phyloP scores from a whole-genome alignment of 345 rosid genomes.

The Pistacia vera region DNA sequence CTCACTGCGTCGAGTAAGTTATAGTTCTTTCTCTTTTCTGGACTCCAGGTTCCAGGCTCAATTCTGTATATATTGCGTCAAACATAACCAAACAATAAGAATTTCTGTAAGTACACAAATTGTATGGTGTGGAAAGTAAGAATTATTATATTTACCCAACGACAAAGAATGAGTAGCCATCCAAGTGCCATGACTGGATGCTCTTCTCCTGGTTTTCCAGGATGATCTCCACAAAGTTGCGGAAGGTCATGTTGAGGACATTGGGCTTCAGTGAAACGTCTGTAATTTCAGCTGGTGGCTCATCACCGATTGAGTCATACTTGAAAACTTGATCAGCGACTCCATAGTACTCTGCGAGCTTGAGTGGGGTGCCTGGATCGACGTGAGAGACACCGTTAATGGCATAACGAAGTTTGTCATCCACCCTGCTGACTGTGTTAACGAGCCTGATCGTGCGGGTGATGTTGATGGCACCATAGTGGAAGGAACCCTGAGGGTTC shows the following conservation, averaged over 20 bases:
- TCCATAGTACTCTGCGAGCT: conserved; percentile 65
- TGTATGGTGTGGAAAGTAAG: neutral
- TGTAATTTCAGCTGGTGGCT: conserved; percentile 35
- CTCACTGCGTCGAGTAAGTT: conserved; percentile 83
- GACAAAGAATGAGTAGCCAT: conserved; percentile 78
- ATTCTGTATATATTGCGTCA: conserved; percentile 31
- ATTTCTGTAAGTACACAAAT: too few species aligned
- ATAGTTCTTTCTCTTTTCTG: conserved; percentile 82
- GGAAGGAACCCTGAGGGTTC: conserved; percentile 84
- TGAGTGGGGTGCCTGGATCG: conserved; percentile 56
- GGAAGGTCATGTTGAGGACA: conserved; percentile 64
- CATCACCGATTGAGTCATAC: conserved; percentile 49
- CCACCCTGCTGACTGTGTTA: conserved; percentile 36
- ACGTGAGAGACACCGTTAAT: conserved; percentile 66
- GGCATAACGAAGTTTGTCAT: conserved; percentile 62
- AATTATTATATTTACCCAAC: conserved; percentile 58
- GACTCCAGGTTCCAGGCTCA: conserved; percentile 79
- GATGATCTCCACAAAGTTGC: conserved; percentile 69
- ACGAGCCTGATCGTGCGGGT: conserved; percentile 70
- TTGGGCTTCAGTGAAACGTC: conserved; percentile 39
- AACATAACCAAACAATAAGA: too few species aligned
- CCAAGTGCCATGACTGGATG: conserved; percentile 67
- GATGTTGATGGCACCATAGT: conserved; percentile 67
- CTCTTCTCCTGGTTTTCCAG: conserved; percentile 76
- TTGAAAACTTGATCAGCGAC: conserved; percentile 53